These are phyloP conservation scores for Fallopia convolvulus DNA, from an alignment of 148 eudicot species.

Conservation along the genomic window DNA sequence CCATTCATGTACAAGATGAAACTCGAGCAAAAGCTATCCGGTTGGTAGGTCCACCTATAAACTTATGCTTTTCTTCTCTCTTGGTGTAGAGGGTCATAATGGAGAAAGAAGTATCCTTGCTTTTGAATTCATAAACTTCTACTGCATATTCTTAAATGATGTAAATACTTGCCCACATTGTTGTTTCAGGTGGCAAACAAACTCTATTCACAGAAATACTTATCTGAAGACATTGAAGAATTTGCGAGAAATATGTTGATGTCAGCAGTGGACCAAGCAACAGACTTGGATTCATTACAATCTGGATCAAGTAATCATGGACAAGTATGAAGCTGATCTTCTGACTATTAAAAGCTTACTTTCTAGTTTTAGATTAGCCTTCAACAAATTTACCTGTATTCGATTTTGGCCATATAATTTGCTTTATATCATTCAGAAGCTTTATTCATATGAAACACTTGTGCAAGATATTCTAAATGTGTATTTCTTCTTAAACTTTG, in stretches of 20 bases:
- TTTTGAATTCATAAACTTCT: neutral
- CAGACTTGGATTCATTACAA: constrained; percentile 34
- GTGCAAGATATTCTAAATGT: neutral
- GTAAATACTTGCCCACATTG: constrained; percentile 6
- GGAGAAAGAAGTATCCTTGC: neutral
- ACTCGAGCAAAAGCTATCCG: constrained; percentile 87
- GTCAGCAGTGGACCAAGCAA: constrained; percentile 51
- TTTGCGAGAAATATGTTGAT: constrained; percentile 73
- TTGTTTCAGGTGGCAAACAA: constrained; percentile 79
- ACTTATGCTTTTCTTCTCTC: constrained; percentile 2
- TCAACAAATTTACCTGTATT: neutral
- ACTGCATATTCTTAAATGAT: neutral
- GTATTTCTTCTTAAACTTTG: neutral
- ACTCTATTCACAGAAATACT: constrained; percentile 50
- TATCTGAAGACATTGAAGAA: constrained; percentile 62
- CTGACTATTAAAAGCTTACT: neutral
- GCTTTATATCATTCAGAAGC: no score
- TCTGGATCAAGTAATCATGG: constrained; percentile 30
- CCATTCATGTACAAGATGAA: constrained; percentile 76
- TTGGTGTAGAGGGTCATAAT: constrained; percentile 8
- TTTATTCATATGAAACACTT: no score
- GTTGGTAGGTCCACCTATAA: constrained; percentile 45
- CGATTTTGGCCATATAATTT: no score
- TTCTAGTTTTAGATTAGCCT: neutral
- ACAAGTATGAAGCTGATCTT: constrained; percentile 38